These are phyloP conservation scores for Trichomonascaceae sp. DNA, from an alignment of 1,139 yeast species.

Conservation along the genomic window DNA sequence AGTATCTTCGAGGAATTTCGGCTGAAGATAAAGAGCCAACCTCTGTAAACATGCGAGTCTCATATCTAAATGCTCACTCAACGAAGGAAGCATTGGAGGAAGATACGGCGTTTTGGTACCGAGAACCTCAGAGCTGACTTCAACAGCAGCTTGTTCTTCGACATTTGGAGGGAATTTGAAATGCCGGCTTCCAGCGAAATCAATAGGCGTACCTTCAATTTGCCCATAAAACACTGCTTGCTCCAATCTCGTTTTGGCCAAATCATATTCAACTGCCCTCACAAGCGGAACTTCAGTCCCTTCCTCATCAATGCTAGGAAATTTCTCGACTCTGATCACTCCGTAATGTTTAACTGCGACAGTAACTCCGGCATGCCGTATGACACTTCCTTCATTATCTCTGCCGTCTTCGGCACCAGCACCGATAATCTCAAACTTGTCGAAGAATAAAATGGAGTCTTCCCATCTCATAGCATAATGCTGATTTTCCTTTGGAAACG, in stretches of 20 bases:
- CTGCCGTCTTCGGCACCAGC: constrained; percentile 46
- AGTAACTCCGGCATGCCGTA: constrained; percentile 41
- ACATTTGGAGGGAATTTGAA: constrained; percentile 31
- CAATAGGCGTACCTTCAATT: constrained; percentile 43
- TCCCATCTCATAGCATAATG: constrained; percentile 61
- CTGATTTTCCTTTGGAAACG: constrained; percentile 39
- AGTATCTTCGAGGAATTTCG: constrained; percentile 39
- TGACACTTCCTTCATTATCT: constrained; percentile 20
- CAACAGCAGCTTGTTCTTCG: constrained; percentile 45
- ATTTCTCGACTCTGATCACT: constrained; percentile 54
- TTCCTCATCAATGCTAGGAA: background rate
- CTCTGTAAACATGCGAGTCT: constrained; percentile 38
- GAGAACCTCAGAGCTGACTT: constrained; percentile 51
- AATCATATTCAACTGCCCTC: constrained; percentile 26
- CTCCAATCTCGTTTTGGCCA: constrained; percentile 65
- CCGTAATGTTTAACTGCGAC: constrained; percentile 55
- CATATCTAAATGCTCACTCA: constrained; percentile 40
- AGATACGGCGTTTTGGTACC: constrained; percentile 42
- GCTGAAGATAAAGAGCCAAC: constrained; percentile 42
- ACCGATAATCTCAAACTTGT: constrained; percentile 53
- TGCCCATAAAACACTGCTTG: constrained; percentile 68
- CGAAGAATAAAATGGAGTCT: constrained; percentile 56
- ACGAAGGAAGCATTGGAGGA: constrained; percentile 40
- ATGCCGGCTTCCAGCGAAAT: constrained; percentile 43
- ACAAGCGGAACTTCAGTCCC: background rate